Base-by-base conservation (phyloP, 768 basidiomycete genomes). In the Lactifluus piperatus region DNA sequence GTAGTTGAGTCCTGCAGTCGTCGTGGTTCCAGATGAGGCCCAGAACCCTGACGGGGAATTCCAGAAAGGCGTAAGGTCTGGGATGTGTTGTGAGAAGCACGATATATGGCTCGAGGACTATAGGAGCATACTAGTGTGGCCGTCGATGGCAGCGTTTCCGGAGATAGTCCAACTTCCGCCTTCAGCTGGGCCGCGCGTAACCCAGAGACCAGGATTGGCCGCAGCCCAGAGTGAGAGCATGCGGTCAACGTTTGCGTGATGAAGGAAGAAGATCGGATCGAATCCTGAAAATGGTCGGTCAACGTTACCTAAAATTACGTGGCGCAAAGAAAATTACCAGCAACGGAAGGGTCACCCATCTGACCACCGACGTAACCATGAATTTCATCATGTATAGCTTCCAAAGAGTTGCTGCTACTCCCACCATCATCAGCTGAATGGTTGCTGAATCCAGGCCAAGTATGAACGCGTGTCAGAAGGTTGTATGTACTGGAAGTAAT, bases 231-330 rank as follows among this genome's bases (percentile, higher is more conserved):
- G 69, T 8, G 79, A 71, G 20, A 81, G 68, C 61, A 80, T 20
- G 20, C 80, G 76, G 58, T 82, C 81, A 26, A 81, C 79, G 47
- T 82, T 79, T 58, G 67, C 62, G 63, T 82, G 81, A 61, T 81
- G 81, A 60, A 81, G 64, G 67, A 72, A 81, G 71, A 82, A 81
- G 60, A 80, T 75, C 0, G 79, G 79, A 64, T 81, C 81, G 58
- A 79, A 78, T 0, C 70, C 79, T 77, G 54, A 16, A 36, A 27
- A 74, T 71, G 16, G 16, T 10, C 6, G 14, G 30, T 59, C 39
- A 59, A 32, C 5, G 16, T 41, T 11, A 34, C 11, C 9, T 27
- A n/a, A 6, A 71, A 69, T 53, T 74, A 69, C 7, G 66, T 57
- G 77, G 78, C 79, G 27, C 26, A 79, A 76, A 24, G 18, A 26